Evolutionary conservation across 1,284 basidiomycete genomes (phyloP), one percentile per base, ranked within the genome.

Genomic region (Rhizopogon hawkerae): DNA sequence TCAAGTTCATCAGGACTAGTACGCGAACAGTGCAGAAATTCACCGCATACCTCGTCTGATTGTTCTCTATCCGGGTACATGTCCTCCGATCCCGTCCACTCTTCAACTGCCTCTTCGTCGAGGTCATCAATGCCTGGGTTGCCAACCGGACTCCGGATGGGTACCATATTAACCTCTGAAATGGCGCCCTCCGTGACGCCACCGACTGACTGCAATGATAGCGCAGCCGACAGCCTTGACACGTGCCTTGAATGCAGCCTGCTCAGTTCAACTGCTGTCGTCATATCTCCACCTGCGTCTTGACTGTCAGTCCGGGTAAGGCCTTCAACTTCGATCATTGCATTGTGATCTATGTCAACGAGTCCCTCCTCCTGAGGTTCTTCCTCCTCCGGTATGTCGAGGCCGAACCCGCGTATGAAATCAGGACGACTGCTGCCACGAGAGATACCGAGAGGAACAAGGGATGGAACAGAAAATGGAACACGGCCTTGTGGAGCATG

Each of bases 41-140:
- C 26, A 11, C 24, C 7, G 54, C 72, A 54, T 57, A 85, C 85
- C 73, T 77, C 81, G 35, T 83, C 82, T 18, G 81, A 80, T 29
- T 68, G 69, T 50, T 76, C 77, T 5, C 18, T 43, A 6, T 59
- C 65, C 14, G 69, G 69, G 44, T 69, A 70, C 50, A 79, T 56
- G 61, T 87, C 85, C 59, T 89, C 86, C 31, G 85, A 85, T 9
- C 83, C 86, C 1, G 87, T 89, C 86, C 86, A 89, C 57, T 89
- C 86, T 5, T 72, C 82, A 13, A 79, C 74, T 35, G 73, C 74
- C n/a, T 79, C 76, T 54, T 64, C 10, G 41, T 75, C 74, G 43
- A 71, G 51, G 54, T 70, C 70, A 48, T 69, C 69, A 26, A 68
- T 56, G 3, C 56, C 63, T 26, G 62, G 63, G 37, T 59, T 59